Conservation (phyloP, 2,329 filamentous ascomycete genomes). For the Diaporthe australafricana region DNA sequence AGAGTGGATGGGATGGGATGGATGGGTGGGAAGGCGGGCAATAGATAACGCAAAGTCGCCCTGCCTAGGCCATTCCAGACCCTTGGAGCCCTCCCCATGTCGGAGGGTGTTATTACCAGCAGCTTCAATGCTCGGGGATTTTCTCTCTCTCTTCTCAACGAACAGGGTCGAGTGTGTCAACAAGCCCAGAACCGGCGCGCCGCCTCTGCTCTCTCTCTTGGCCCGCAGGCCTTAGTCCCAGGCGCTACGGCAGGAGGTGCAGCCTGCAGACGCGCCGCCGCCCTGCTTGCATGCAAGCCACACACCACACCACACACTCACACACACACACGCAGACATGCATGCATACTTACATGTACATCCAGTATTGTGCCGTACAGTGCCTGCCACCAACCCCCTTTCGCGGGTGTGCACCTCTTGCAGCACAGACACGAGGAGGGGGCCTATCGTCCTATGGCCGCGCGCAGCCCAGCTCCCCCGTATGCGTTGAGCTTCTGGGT, state of each 20-base stretch:
- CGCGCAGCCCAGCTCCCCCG: not conserved
- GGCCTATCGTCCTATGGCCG: constrained; percentile 24
- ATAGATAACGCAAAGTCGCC: constrained; percentile 32
- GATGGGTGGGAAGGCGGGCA: not conserved
- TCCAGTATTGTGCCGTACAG: not conserved
- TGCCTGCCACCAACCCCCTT: no score
- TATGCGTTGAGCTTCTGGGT: constrained; percentile 21
- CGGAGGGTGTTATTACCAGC: not conserved
- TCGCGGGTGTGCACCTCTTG: no score
- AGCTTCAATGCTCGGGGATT: constrained; percentile 4
- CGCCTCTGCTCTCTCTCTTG: not conserved
- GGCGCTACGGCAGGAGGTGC: constrained; percentile 36
- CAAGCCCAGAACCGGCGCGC: not conserved
- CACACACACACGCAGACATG: not conserved
- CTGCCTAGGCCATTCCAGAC: constrained; percentile 18
- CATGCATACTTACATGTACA: not conserved
- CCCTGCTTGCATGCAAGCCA: constrained; percentile 12
- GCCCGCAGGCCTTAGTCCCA: constrained; percentile 20
- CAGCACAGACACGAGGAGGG: constrained; percentile 15
- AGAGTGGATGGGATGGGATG: no score
- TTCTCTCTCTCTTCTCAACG: not conserved
- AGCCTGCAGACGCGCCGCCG: constrained; percentile 34
- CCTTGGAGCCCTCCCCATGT: not conserved
- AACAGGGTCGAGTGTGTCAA: constrained; percentile 12
- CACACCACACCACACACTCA: not conserved